Conservation (phyloP, 441 rosid genomes). For the Erodium moschatum region DNA sequence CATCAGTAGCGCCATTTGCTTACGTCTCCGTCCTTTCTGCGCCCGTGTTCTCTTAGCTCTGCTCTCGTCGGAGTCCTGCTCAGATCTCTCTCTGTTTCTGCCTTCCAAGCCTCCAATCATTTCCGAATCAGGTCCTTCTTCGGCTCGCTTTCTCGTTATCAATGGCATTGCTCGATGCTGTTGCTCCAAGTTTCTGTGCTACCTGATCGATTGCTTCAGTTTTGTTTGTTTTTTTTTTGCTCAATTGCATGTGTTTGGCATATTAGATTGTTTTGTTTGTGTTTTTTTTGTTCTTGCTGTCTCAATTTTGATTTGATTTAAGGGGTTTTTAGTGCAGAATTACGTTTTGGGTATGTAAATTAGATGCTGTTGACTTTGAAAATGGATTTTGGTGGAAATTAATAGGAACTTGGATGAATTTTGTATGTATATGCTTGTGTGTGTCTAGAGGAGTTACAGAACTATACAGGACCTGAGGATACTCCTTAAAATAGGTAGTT, state of each 20-base stretch:
- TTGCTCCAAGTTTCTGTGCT: slow-evolving; percentile 2
- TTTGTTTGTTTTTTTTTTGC: neutral
- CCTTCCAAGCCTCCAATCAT: neutral
- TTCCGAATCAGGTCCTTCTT: neutral
- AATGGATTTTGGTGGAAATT: neutral
- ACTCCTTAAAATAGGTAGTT: neutral
- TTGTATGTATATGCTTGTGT: no score
- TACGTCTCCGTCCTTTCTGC: neutral
- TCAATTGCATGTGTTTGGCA: neutral
- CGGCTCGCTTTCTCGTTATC: neutral
- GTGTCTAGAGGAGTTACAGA: neutral
- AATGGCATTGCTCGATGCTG: neutral
- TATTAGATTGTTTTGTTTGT: neutral
- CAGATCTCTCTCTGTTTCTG: neutral
- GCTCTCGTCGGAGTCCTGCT: neutral
- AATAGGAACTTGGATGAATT: neutral
- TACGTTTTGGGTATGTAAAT: neutral
- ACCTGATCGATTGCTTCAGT: neutral
- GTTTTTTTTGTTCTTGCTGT: neutral
- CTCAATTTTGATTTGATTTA: neutral
- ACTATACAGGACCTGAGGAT: neutral
- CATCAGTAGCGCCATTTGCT: neutral
- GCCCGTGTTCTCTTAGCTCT: no score
- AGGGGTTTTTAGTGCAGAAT: neutral
- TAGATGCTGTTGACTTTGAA: neutral